Evolutionary conservation across 441 rosid genomes (phyloP).

Genomic region (Erodium chrysanthum): DNA sequence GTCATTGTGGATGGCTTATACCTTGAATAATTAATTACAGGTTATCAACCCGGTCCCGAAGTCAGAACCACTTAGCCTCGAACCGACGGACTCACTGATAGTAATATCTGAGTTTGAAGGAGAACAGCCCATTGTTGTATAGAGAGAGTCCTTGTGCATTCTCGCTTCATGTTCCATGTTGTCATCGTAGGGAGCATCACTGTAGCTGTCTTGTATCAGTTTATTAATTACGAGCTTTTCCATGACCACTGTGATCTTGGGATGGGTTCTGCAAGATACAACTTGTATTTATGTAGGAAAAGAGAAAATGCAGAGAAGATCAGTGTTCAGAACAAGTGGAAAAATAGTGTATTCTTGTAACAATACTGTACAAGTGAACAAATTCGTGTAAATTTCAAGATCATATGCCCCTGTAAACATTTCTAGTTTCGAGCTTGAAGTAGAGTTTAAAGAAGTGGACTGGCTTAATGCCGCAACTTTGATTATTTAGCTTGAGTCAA

Average conservation of each 20-base stretch:
- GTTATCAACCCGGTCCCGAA: constrained; percentile 72
- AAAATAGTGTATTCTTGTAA: not conserved
- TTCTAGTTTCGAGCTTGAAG: too few relatives aligned
- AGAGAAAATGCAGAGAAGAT: not conserved
- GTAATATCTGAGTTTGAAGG: constrained; percentile 95
- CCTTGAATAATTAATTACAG: constrained; percentile 28
- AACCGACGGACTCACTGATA: constrained; percentile 51
- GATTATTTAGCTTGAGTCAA: too few relatives aligned
- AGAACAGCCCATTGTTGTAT: constrained; percentile 40
- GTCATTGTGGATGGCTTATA: not conserved
- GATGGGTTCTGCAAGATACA: not conserved
- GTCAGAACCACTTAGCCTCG: constrained; percentile 49
- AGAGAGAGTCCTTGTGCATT: constrained; percentile 9
- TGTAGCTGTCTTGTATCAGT: constrained; percentile 5
- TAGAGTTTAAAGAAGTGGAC: too few relatives aligned
- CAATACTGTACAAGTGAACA: not conserved
- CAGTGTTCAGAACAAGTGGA: not conserved
- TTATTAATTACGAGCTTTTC: not conserved
- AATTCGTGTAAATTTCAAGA: not conserved
- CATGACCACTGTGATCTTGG: not conserved
- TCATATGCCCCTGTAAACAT: too few relatives aligned
- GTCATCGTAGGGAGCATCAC: constrained; percentile 12
- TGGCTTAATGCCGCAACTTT: too few relatives aligned
- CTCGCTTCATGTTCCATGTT: constrained; percentile 5
- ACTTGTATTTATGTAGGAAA: not conserved